A percentile compares a stretch with the other conserved stretches of the same genome.
Evolutionary conservation across 164 flowering plant species (phyloP).

Genomic region (Dillenia suffruticosa): DNA sequence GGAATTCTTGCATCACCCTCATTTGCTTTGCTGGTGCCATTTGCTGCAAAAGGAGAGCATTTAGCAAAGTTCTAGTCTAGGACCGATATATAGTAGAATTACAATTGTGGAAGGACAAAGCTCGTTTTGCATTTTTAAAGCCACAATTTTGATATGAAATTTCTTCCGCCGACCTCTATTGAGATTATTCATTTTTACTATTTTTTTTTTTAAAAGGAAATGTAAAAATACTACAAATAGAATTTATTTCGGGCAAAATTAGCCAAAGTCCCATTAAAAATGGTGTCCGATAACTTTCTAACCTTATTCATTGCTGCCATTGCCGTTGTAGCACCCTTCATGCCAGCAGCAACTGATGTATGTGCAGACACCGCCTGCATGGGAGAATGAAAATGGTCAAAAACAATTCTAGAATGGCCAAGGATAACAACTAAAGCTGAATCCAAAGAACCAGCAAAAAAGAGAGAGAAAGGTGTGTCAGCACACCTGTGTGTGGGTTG

Average conservation of each 20-base stretch:
- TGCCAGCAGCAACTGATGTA: conserved; percentile 80
- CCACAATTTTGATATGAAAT: too few species aligned
- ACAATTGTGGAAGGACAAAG: too few species aligned
- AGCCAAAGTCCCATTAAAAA: background rate
- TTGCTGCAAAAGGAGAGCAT: conserved; percentile 51
- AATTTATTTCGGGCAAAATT: background rate
- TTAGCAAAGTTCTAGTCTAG: too few species aligned
- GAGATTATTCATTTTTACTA: too few species aligned
- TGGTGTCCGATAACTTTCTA: background rate
- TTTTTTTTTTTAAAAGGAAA: background rate
- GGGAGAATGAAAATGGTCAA: conserved; percentile 4
- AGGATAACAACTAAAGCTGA: background rate
- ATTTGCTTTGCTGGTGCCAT: conserved; percentile 83
- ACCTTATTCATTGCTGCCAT: conserved; percentile 97
- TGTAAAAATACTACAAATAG: background rate
- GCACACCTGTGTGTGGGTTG: conserved; percentile 86
- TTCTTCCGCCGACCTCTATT: too few species aligned
- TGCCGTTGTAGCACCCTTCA: conserved; percentile 89
- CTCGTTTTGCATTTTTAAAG: too few species aligned
- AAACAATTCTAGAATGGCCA: background rate
- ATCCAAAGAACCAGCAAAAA: background rate
- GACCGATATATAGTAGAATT: too few species aligned
- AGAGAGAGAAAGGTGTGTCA: conserved; percentile 6
- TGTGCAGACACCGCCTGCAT: conserved; percentile 85
- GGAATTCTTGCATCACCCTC: conserved; percentile 77